A percentile compares a stretch with the other conserved stretches of the same genome.
Conservation (phyloP, 83 land plant species). For the Diphasiastrum complanatum region DNA sequence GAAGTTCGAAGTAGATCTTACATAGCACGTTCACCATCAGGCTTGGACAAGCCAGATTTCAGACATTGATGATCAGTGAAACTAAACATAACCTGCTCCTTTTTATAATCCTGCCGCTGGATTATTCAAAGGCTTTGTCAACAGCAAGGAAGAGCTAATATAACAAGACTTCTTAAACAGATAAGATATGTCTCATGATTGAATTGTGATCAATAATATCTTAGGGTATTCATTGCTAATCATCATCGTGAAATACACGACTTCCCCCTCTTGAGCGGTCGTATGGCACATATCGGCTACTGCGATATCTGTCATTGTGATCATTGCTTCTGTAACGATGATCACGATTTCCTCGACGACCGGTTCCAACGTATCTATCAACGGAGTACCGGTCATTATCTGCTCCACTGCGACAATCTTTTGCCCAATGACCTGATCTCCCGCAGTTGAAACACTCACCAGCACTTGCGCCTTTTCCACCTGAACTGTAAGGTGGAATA, state of each 20-base stretch:
- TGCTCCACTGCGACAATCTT: constrained; percentile 28
- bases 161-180: no score
- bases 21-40: no score
- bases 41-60: no score
- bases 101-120: no score
- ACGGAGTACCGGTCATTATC: constrained; percentile 8
- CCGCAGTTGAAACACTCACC: constrained; percentile 32
- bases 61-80: no score
- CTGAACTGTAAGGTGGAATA: not conserved
- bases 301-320: constrained; percentile 13
- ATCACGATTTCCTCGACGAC: not conserved
- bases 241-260: constrained; percentile 10
- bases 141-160: no score
- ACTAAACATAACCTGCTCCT: no score
- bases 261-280: constrained; percentile 23
- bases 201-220: no score
- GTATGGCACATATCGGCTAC: constrained; percentile 26
- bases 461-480: constrained; percentile 18
- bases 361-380: constrained; percentile 3
- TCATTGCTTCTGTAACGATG: constrained; percentile 6
- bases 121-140: no score
- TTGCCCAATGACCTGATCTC: constrained; percentile 29
- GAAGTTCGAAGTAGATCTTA: no score
- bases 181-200: no score
- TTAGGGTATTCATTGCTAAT: constrained; percentile 14